These are phyloP conservation scores for Metschnikowia peoriensis DNA, from an alignment of 805 yeast species.

Conservation along the genomic window DNA sequence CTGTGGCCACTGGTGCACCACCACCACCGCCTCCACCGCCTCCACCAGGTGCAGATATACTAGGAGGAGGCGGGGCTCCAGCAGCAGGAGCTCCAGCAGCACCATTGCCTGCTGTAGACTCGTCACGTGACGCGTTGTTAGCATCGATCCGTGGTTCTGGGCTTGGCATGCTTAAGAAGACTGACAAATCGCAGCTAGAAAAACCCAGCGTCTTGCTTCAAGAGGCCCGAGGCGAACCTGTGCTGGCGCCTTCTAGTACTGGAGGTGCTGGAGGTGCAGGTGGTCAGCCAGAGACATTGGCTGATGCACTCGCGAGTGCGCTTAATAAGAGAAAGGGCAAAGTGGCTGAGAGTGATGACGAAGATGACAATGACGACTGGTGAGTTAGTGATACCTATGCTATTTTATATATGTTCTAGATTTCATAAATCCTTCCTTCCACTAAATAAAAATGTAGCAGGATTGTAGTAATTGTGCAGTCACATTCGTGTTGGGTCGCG, in stretches of 20 bases:
- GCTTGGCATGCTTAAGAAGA: slow-evolving; percentile 63
- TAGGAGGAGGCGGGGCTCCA: neutral
- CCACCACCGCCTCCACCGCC: slow-evolving; percentile 23
- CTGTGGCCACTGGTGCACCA: slow-evolving; percentile 1
- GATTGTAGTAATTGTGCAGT: neutral
- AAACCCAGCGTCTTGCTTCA: slow-evolving; percentile 70
- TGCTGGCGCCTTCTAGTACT: slow-evolving; percentile 31
- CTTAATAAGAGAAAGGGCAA: slow-evolving; percentile 77
- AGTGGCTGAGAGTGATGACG: slow-evolving; percentile 79
- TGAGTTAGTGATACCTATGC: slow-evolving; percentile 8
- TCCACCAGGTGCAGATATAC: neutral
- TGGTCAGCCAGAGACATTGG: slow-evolving; percentile 65
- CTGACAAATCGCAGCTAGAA: slow-evolving; percentile 81
- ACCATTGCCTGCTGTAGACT: slow-evolving; percentile 38
- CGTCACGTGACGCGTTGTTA: slow-evolving; percentile 75
- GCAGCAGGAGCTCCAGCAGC: slow-evolving; percentile 16
- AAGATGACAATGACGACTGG: slow-evolving; percentile 67
- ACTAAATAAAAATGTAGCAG: no score
- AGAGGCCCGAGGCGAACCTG: slow-evolving; percentile 66
- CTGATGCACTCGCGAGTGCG: slow-evolving; percentile 88
- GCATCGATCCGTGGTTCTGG: slow-evolving; percentile 87
- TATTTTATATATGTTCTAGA: neutral
- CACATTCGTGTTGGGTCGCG: slow-evolving; percentile 1
- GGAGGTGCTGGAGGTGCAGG: slow-evolving; percentile 31
- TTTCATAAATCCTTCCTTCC: no score